Percentiles rank a stretch among this genome's conserved stretches.
Evolutionary conservation across 1,284 basidiomycete species (phyloP).

Genomic region (Cutaneotrichosporon arboriforme): DNA sequence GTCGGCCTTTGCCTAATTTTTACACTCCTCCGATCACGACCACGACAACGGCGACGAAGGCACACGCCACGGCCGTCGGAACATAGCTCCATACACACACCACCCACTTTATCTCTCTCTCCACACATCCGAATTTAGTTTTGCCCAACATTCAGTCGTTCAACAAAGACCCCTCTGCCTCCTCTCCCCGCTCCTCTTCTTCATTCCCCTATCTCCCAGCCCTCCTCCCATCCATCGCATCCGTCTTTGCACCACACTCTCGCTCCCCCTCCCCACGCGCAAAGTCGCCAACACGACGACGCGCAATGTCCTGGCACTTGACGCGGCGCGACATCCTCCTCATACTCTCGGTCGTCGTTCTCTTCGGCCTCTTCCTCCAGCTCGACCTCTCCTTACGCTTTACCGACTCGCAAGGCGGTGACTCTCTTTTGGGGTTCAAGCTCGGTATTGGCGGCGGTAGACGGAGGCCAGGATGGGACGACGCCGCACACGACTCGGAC

Average conservation of each 20-base stretch:
- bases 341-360: slow-evolving; percentile 33
- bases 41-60: too few species aligned
- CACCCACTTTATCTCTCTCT: not conserved
- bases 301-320: slow-evolving; percentile 29
- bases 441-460: slow-evolving; percentile 28
- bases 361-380: slow-evolving; percentile 42
- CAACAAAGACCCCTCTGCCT: too few species aligned
- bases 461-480: not conserved
- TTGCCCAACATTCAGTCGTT: too few species aligned
- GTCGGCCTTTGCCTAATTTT: too few species aligned
- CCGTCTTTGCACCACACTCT: not conserved
- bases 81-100: too few species aligned
- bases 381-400: slow-evolving; percentile 41
- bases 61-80: too few species aligned
- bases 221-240: not conserved
- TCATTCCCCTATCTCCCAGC: not conserved
- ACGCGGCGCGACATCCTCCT: slow-evolving; percentile 44
- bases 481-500: not conserved
- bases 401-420: slow-evolving; percentile 28
- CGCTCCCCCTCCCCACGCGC: not conserved
- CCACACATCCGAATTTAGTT: too few species aligned
- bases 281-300: too few species aligned
- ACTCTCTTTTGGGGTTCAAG: slow-evolving; percentile 30
- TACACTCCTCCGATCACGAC: too few species aligned
- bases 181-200: not conserved